Base-by-base conservation (phyloP, 2,329 filamentous ascomycete genomes). In the Capronia americana region DNA sequence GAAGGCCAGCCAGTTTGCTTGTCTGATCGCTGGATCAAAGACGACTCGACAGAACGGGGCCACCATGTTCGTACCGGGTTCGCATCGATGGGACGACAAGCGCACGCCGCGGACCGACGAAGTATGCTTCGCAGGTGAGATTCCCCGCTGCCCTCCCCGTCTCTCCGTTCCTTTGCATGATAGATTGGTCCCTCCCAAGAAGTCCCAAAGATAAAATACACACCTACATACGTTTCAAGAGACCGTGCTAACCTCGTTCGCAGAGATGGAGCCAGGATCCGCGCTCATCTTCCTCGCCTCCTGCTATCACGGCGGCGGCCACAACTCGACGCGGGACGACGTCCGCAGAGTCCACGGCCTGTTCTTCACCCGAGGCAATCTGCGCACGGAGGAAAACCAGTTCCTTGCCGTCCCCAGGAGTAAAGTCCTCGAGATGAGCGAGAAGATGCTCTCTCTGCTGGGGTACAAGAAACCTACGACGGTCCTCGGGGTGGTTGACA, bases 51-150 rank as follows among this genome's bases (percentile, higher is more conserved):
- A 79, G 11, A 84, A 84, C 60, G 83, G 83, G 5, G 77, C 78
- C 1, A 85, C 82, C 0, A 83, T 85, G 72, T 73, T 85, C 17
- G 84, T 83, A 81, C 77, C 80, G 0, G 83, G 83, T 0, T 82
- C 79, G 0, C 83, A 85, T 68, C 68, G 73, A 11, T 73, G 73
- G 73, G 73, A 64, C 3, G 58, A 58, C 66, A 68, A 51, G 75
- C 70, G 76, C 20, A 26, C 28, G 34, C 73, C 77, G 7, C 55
- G 59, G 4, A 51, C 64, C 12, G 74, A 77, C 46, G 75, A 78
- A 62, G 70, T 78, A 6, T 74, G 72, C 68, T 78, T 78, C 71
- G 75, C 76, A 30, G 74, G 74, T 76, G 57, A 60, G 70, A n/a
- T 28, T 20, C 59, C 48, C 32, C 32, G 32, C 10, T 12, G 10